phyloP scores from a whole-genome alignment of 257 asterid genomes.

The Echium plantagineum region DNA sequence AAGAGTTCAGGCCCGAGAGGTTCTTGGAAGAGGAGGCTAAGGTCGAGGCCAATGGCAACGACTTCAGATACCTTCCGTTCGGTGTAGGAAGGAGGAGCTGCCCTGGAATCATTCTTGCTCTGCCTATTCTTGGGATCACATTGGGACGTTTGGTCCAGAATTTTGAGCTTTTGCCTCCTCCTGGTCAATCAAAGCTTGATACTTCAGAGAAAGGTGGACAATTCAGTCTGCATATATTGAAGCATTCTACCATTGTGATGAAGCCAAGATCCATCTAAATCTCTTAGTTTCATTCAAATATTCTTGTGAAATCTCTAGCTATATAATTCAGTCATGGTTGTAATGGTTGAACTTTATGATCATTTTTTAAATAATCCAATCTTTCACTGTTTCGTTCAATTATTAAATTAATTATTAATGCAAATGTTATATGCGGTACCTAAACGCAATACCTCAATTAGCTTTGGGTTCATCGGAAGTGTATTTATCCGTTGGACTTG shows the following conservation, averaged over 20 bases:
- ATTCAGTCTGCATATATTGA: slow-evolving; percentile 60
- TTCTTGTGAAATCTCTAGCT: slow-evolving; percentile 2
- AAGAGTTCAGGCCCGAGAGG: slow-evolving; percentile 76
- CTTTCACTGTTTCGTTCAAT: too few relatives aligned
- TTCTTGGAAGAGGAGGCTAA: slow-evolving; percentile 69
- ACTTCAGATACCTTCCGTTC: slow-evolving; percentile 62
- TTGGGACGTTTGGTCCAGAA: slow-evolving; percentile 76
- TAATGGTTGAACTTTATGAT: slow-evolving; percentile 1
- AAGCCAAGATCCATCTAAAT: slow-evolving; percentile 34
- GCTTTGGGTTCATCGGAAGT: too few relatives aligned
- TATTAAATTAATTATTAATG: too few relatives aligned
- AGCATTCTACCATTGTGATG: slow-evolving; percentile 59
- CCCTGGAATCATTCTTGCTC: slow-evolving; percentile 73
- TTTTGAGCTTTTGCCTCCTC: slow-evolving; percentile 74
- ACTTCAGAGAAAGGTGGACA: slow-evolving; percentile 69
- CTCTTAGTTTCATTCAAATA: not conserved
- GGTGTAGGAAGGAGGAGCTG: slow-evolving; percentile 88
- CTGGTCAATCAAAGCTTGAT: slow-evolving; percentile 60
- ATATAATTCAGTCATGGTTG: not conserved
- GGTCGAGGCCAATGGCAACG: slow-evolving; percentile 72
- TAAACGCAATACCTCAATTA: too few relatives aligned
- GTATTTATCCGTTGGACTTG: too few relatives aligned
- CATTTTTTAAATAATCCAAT: not conserved
- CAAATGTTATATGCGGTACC: too few relatives aligned
- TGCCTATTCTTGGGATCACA: slow-evolving; percentile 74